Percentiles rank a stretch among this genome's conserved stretches.
Conservation (phyloP, 257 asterid genomes). For the Solanum pinnatisectum region DNA sequence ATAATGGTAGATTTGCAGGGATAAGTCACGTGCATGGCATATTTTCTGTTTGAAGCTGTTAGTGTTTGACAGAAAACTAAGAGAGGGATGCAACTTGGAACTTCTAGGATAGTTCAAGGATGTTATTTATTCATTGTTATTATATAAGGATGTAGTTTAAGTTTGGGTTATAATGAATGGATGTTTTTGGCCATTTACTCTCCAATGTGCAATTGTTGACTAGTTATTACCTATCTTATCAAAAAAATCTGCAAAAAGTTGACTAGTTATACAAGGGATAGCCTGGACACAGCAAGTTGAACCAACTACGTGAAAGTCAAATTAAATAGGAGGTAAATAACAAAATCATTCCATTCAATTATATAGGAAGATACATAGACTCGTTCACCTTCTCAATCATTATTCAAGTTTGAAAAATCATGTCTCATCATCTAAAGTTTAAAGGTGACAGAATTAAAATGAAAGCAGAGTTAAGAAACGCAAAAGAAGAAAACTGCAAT, state of each 20-base stretch:
- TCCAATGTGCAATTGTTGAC: not conserved
- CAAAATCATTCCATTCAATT: not conserved
- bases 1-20: not conserved
- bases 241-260: not conserved
- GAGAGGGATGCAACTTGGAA: not conserved
- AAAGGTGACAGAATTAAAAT: not conserved
- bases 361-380: not conserved
- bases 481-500: not conserved
- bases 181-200: too few relatives aligned
- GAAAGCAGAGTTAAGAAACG: not conserved
- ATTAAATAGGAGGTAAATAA: not conserved
- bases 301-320: not conserved
- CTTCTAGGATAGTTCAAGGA: too few relatives aligned
- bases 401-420: not conserved
- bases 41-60: not conserved
- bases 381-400: not conserved
- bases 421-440: not conserved
- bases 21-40: not conserved
- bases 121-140: too few relatives aligned
- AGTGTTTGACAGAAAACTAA: not conserved
- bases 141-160: too few relatives aligned
- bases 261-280: not conserved
- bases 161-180: too few relatives aligned
- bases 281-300: not conserved
- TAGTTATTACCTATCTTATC: not conserved